A percentile compares a stretch with the other conserved stretches of the same genome.
phyloP scores from a whole-genome alignment of 1,284 basidiomycete genomes.

The Golubevia pallescens region DNA sequence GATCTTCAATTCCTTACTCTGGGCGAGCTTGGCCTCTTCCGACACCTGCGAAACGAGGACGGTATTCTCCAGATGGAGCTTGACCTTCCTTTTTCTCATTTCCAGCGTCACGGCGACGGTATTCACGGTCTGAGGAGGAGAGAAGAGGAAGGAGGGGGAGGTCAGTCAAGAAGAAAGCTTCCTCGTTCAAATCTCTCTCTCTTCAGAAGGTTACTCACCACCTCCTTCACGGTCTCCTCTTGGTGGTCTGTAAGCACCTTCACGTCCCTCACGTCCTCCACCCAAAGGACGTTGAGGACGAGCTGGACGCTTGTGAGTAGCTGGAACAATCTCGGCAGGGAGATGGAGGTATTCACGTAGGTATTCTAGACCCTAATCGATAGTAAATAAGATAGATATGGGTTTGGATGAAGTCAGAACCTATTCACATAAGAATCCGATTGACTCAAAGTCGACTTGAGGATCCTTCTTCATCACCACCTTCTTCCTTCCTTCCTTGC shows the following conservation, averaged over 20 bases:
- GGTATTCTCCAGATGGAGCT: conserved; percentile 58
- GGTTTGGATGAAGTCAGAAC: too few relatives aligned
- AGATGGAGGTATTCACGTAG: conserved; percentile 64
- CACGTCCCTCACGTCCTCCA: conserved; percentile 35
- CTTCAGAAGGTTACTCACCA: conserved; percentile 5
- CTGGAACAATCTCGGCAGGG: conserved; percentile 63
- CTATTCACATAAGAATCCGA: too few relatives aligned
- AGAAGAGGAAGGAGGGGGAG: too few relatives aligned
- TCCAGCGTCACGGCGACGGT: conserved; percentile 38
- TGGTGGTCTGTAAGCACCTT: conserved; percentile 48
- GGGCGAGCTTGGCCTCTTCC: conserved; percentile 50
- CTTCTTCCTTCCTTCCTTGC: neutral
- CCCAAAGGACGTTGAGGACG: conserved; percentile 52
- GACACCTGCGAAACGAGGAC: conserved; percentile 58
- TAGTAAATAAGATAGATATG: neutral
- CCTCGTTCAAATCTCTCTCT: too few relatives aligned
- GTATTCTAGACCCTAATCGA: conserved; percentile 56
- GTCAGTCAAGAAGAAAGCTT: too few relatives aligned
- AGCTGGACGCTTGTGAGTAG: conserved; percentile 63
- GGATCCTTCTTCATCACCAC: neutral
- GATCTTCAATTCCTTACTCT: conserved; percentile 40
- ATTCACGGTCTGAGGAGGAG: too few relatives aligned
- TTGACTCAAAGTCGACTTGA: too few relatives aligned
- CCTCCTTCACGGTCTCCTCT: conserved; percentile 56
- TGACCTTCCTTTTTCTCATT: conserved; percentile 60